Evolutionary conservation across 768 basidiomycete species (phyloP).

Genomic region (Lentinula aciculospora): DNA sequence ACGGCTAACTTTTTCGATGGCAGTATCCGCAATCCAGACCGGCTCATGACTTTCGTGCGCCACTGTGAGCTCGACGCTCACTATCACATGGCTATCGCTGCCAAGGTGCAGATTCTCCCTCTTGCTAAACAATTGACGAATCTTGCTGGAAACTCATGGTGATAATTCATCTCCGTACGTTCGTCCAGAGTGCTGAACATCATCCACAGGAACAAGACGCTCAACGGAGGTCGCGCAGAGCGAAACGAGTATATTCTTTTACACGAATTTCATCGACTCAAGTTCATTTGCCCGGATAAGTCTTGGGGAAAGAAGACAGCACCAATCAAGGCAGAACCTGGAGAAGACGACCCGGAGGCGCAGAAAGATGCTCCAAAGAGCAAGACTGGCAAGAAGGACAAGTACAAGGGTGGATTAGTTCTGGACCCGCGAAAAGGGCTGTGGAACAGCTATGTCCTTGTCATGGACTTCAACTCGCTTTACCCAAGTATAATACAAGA

Average conservation of each 20-base stretch:
- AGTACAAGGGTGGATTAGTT: slow-evolving; percentile 97
- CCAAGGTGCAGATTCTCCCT: slow-evolving; percentile 90
- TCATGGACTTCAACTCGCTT: slow-evolving; percentile 99
- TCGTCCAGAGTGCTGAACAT: neutral
- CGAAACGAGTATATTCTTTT: slow-evolving; percentile 98
- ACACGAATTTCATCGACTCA: slow-evolving; percentile 94
- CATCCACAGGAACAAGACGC: slow-evolving; percentile 80
- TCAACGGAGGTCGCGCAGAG: slow-evolving; percentile 96
- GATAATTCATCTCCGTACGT: slow-evolving; percentile 14
- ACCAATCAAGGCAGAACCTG: slow-evolving; percentile 39
- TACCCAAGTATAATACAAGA: slow-evolving; percentile 99
- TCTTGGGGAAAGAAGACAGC: slow-evolving; percentile 71
- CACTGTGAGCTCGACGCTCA: slow-evolving; percentile 96
- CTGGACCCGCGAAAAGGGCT: slow-evolving; percentile 94
- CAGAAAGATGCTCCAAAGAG: slow-evolving; percentile 36
- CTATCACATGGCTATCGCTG: slow-evolving; percentile 94
- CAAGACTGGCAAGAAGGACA: slow-evolving; percentile 73
- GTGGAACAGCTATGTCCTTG: slow-evolving; percentile 95
- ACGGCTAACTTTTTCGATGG: slow-evolving; percentile 88
- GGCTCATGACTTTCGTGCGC: slow-evolving; percentile 80
- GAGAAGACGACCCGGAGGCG: slow-evolving; percentile 51
- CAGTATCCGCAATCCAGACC: slow-evolving; percentile 66
- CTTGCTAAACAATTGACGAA: slow-evolving; percentile 92
- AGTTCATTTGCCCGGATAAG: slow-evolving; percentile 97
- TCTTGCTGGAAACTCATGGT: slow-evolving; percentile 97